Percentiles rank a stretch among this genome's conserved stretches.
Evolutionary conservation across 306 rosid genomes (phyloP).

Genomic region (Lagenaria siceraria): DNA sequence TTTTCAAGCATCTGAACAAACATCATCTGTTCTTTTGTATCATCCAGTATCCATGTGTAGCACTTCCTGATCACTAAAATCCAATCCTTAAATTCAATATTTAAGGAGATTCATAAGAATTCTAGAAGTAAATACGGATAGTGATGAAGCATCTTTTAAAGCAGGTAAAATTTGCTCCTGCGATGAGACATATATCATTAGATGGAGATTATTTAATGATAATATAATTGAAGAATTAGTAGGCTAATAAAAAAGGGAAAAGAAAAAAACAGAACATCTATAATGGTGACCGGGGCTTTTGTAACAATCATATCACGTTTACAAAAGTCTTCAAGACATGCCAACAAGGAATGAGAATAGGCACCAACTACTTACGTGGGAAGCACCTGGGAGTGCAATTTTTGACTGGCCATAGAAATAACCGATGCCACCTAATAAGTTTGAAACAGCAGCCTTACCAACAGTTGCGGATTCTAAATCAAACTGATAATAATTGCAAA

Average conservation of each 20-base stretch:
- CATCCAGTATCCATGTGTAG: neutral
- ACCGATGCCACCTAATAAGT: conserved; percentile 88
- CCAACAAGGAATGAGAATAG: neutral
- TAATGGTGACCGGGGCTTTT: neutral
- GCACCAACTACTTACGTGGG: conserved; percentile 28
- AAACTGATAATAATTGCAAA: conserved; percentile 40
- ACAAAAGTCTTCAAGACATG: neutral
- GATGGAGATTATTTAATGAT: neutral
- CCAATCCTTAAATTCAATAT: neutral
- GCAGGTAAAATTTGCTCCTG: neutral
- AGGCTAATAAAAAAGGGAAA: neutral
- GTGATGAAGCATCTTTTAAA: neutral
- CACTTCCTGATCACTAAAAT: neutral
- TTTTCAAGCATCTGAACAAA: neutral
- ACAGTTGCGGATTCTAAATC: conserved; percentile 58
- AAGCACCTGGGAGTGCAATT: conserved; percentile 40
- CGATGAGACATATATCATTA: neutral
- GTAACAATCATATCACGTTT: neutral
- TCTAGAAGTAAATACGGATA: neutral
- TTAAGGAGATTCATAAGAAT: neutral
- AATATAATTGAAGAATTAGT: neutral
- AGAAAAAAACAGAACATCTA: neutral
- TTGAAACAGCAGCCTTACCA: conserved; percentile 85
- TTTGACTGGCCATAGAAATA: conserved; percentile 91
- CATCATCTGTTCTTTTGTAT: neutral